phyloP scores from a whole-genome alignment of 2,329 filamentous ascomycete genomes.

The Pseudocercospora eumusae region DNA sequence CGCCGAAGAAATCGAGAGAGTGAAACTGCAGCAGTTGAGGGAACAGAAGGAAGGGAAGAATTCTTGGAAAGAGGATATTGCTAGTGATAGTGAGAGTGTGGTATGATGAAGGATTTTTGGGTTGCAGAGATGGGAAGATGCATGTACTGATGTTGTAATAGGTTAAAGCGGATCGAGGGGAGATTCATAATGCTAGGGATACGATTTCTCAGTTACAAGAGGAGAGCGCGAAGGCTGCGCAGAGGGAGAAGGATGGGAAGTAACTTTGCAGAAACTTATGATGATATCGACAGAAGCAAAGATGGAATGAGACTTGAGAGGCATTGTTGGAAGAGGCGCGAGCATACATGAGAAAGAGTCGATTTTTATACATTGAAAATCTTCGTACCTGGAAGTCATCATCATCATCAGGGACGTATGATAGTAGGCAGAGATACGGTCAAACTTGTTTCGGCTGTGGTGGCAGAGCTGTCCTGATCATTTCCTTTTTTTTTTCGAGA shows the following conservation, averaged over 20 bases:
- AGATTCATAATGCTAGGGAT: constrained; percentile 34
- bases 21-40: constrained; percentile 64
- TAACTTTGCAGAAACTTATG: too few species aligned
- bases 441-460: neutral
- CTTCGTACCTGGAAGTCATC: neutral
- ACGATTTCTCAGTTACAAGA: constrained; percentile 41
- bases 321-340: neutral
- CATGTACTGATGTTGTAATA: constrained; percentile 21
- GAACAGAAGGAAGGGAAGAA: constrained; percentile 61
- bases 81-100: constrained; percentile 76
- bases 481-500: constrained; percentile 5
- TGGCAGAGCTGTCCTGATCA: neutral
- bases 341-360: neutral
- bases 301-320: neutral
- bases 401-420: neutral
- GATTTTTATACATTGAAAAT: neutral
- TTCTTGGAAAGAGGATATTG: constrained; percentile 76
- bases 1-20: constrained; percentile 47
- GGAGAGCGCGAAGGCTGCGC: constrained; percentile 38
- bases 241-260: constrained; percentile 30
- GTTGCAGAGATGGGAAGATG: neutral
- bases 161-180: constrained; percentile 43
- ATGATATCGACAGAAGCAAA: too few species aligned
- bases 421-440: neutral
- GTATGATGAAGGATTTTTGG: constrained; percentile 50